Conservation (phyloP, 306 rosid genomes). For the Urtica urens region DNA sequence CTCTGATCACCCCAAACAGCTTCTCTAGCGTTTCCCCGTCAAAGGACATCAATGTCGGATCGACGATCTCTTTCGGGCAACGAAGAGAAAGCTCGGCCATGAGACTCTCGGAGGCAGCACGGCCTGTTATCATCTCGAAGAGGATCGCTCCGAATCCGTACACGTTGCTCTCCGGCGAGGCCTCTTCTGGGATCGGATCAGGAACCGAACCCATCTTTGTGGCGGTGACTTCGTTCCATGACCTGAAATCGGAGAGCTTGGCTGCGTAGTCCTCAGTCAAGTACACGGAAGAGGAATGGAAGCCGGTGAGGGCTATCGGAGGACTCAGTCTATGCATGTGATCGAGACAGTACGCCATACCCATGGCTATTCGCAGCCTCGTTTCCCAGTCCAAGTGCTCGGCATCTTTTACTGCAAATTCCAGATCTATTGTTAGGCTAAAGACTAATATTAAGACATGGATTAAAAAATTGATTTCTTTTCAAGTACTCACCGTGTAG, state of each 20-base stretch:
- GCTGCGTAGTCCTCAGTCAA: constrained; percentile 91
- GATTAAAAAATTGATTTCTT: too few species aligned
- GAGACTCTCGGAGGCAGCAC: constrained; percentile 58
- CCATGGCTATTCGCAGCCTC: constrained; percentile 80
- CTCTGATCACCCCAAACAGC: constrained; percentile 39
- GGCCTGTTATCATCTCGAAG: constrained; percentile 72
- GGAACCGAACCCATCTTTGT: constrained; percentile 26
- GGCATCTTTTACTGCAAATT: constrained; percentile 70
- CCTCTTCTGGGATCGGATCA: constrained; percentile 25
- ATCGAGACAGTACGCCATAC: constrained; percentile 80
- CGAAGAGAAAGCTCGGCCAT: constrained; percentile 33
- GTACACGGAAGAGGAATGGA: constrained; percentile 59
- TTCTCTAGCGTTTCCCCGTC: constrained; percentile 36
- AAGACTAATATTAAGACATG: too few species aligned
- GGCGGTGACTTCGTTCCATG: constrained; percentile 42
- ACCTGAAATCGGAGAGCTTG: constrained; percentile 63
- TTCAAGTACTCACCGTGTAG: constrained; percentile 79
- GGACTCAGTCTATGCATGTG: constrained; percentile 67
- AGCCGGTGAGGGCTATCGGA: constrained; percentile 40
- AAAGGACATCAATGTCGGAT: constrained; percentile 46
- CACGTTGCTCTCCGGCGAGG: constrained; percentile 42
- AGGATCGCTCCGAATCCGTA: constrained; percentile 65
- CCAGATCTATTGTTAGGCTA: too few species aligned
- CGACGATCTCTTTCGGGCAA: constrained; percentile 67
- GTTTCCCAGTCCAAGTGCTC: constrained; percentile 82